phyloP scores from a whole-genome alignment of 2,329 filamentous ascomycete genomes.

The Sporothrix luriei region DNA sequence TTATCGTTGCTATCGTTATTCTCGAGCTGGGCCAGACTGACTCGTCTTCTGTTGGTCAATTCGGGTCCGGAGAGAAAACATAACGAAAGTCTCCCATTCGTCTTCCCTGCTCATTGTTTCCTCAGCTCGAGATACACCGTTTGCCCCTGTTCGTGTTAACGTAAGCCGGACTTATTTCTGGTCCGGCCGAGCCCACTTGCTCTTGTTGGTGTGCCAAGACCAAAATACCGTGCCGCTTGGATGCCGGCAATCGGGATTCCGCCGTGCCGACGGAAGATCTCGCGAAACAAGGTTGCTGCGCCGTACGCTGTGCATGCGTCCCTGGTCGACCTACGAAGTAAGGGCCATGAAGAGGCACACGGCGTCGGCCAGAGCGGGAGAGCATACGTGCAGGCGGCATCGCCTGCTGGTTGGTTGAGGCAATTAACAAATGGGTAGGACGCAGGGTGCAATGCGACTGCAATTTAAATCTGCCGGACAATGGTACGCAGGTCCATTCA shows the following conservation, averaged over 20 bases:
- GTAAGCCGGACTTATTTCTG: background rate
- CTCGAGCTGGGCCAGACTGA: no score
- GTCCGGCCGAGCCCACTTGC: background rate
- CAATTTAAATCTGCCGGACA: background rate
- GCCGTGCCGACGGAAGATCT: slow-evolving; percentile 2
- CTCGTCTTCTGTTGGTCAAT: background rate
- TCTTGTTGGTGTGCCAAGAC: background rate
- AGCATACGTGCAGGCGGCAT: background rate
- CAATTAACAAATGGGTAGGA: background rate
- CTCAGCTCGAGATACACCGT: background rate
- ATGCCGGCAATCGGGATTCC: slow-evolving; percentile 2
- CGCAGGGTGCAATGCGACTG: background rate
- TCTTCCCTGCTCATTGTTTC: background rate
- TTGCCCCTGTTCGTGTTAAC: background rate
- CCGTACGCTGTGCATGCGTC: no score
- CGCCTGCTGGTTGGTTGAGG: background rate
- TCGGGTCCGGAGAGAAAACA: background rate
- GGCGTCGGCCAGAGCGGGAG: background rate
- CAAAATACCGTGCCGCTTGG: slow-evolving; percentile 14
- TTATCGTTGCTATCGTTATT: no score
- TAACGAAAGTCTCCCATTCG: slow-evolving; percentile 13
- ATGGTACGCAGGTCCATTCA: background rate
- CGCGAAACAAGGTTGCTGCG: background rate
- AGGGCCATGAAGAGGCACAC: background rate
- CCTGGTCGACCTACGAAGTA: no score